phyloP scores from a whole-genome alignment of 192 early-diverging fungal genomes.

The Mortierella claussenii region DNA sequence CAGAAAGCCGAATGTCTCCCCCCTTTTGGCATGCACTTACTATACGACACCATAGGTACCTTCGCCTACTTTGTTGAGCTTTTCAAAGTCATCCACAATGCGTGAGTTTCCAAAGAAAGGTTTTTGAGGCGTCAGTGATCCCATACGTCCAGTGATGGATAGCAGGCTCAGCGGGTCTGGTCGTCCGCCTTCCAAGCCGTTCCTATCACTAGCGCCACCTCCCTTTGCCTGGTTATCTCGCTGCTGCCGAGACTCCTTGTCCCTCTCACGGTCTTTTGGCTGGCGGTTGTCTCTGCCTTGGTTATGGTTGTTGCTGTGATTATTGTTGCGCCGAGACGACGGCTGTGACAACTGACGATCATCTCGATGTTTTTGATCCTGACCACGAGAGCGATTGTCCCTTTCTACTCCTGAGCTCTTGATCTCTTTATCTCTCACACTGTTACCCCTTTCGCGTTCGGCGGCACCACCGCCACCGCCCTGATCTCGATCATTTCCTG shows the following conservation, averaged over 20 bases:
- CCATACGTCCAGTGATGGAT: constrained; percentile 45
- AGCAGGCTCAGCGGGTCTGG: constrained; percentile 37
- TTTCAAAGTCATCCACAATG: constrained; percentile 89
- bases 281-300: no score
- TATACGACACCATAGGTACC: constrained; percentile 95
- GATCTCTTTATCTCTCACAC: not conserved
- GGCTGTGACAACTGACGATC: constrained; percentile 7
- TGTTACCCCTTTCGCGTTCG: constrained; percentile 1
- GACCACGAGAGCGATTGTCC: constrained; percentile 13
- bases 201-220: not conserved
- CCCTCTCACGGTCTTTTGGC: no score
- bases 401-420: not conserved
- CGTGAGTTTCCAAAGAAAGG: constrained; percentile 76
- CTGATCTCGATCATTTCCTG: not conserved
- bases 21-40: no score
- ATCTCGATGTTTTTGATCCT: constrained; percentile 16
- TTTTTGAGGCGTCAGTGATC: constrained; percentile 34
- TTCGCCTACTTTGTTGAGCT: constrained; percentile 89
- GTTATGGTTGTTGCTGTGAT: not conserved
- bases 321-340: constrained; percentile 3
- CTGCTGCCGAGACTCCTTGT: no score
- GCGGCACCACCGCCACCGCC: not conserved
- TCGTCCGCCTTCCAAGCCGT: not conserved
- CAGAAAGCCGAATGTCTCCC: no score
- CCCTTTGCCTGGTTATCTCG: constrained; percentile 8